These are phyloP conservation scores for Calocybe cyanea DNA, from an alignment of 768 basidiomycete species.

Conservation along the genomic window DNA sequence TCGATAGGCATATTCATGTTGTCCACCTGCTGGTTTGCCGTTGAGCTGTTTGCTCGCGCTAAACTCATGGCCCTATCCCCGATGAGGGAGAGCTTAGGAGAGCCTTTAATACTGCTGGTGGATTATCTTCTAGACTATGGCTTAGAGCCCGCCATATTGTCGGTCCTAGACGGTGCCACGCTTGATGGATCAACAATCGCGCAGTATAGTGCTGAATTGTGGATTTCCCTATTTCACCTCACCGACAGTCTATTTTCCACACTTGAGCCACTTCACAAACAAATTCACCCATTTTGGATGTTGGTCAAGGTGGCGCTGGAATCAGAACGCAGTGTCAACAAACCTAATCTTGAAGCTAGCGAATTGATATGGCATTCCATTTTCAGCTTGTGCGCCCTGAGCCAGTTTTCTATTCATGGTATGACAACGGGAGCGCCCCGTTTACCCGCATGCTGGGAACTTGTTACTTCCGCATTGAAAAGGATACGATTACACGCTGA, in stretches of 20 bases:
- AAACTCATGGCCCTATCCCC: slow-evolving; percentile 17
- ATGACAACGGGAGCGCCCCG: slow-evolving; percentile 29
- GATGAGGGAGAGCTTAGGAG: slow-evolving; percentile 19
- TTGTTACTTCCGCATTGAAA: slow-evolving; percentile 55
- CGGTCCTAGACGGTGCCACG: slow-evolving; percentile 29
- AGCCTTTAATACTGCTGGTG: slow-evolving; percentile 38
- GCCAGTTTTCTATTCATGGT: slow-evolving; percentile 68
- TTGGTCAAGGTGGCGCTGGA: slow-evolving; percentile 34
- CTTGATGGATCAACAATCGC: slow-evolving; percentile 34
- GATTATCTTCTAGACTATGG: slow-evolving; percentile 51
- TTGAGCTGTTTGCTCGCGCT: slow-evolving; percentile 50
- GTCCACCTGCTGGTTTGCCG: slow-evolving; percentile 55
- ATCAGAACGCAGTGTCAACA: slow-evolving; percentile 14
- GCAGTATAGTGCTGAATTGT: slow-evolving; percentile 56
- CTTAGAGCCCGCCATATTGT: slow-evolving; percentile 40
- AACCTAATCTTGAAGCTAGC: slow-evolving; percentile 40
- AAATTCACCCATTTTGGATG: slow-evolving; percentile 42
- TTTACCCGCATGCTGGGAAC: slow-evolving; percentile 62
- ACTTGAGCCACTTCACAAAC: slow-evolving; percentile 10
- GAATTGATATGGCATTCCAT: slow-evolving; percentile 73
- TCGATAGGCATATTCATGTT: slow-evolving; percentile 38
- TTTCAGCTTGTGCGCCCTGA: slow-evolving; percentile 67
- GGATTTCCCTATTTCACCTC: slow-evolving; percentile 73
- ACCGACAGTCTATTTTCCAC: slow-evolving; percentile 22
- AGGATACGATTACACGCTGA: slow-evolving; percentile 54